Base-by-base conservation (phyloP, 2,329 filamentous ascomycete species). In the Aspergillus ochraceus region DNA sequence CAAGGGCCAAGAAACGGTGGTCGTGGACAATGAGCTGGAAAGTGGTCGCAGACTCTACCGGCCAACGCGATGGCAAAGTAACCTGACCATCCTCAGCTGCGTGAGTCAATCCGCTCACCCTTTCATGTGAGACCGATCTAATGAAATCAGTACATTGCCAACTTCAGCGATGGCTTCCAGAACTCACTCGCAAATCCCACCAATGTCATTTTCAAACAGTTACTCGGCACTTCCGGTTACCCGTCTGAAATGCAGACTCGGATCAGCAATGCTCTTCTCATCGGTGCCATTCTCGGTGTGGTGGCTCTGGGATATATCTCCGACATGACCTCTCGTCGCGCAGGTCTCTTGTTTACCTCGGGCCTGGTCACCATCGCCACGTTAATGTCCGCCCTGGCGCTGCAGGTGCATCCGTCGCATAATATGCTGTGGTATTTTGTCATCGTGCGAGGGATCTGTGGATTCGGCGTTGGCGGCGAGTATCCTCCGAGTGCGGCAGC, bases 351-450 rank as follows among this genome's bases (percentile, higher is more conserved):
- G 2, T 68, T 71, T 22, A 73, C 70, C 1, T 72, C 71, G 9
- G 68, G 65, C 0, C 54, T 73, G 10, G 71, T 73, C 2, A 66
- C 65, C 0, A 60, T 72, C 30, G 64, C 66, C 5, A 71, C 71
- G n/a, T 63, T 72, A 57, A 69, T 80, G 70, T 69, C 76, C 4
- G 71, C 72, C 2, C 59, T 79, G 49, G 74, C 73, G 1, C 70
- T 79, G 32, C 70, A 75, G 45, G 70, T 79, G 3, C 66, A 70
- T n/a, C 68, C 70, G 10, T 68, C 66, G 1, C 3, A 64, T 8
- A 70, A 74, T 14, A 74, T 77, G 71, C 61, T 77, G 8, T 77
- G 75, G 75, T 77, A 68, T 57, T 70, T 77, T 45, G 73, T 74
- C 9, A 61, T 75, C 1, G 74, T 73, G 6, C 71, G 75, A 4